phyloP scores from a whole-genome alignment of 2,329 filamentous ascomycete genomes.

The Fusarium secorum region DNA sequence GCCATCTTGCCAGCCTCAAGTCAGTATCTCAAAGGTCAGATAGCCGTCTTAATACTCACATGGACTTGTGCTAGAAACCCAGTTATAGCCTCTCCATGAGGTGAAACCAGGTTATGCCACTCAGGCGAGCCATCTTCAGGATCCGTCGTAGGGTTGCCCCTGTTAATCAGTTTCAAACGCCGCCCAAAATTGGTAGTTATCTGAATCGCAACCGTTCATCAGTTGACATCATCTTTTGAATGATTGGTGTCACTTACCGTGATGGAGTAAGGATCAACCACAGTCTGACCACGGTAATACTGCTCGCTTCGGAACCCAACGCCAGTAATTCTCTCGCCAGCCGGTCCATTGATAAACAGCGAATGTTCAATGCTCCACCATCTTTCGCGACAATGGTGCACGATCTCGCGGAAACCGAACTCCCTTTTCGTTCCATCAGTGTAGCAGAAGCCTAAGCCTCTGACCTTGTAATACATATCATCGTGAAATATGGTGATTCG shows the following conservation, averaged over 20 bases:
- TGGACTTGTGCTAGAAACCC: background rate
- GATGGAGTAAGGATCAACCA: background rate
- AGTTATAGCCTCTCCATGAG: background rate
- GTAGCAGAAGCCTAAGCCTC: slow-evolving; percentile 9
- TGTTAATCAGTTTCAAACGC: background rate
- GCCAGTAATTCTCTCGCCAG: background rate
- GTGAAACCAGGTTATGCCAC: background rate
- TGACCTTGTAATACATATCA: accelerated
- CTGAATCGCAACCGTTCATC: background rate
- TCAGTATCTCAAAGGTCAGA: background rate
- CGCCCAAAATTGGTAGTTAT: background rate
- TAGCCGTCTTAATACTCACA: background rate
- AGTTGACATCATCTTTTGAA: accelerated
- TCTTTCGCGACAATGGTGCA: background rate
- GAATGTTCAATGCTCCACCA: background rate
- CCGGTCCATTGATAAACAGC: background rate
- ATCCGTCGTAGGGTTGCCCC: background rate
- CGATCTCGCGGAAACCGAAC: background rate
- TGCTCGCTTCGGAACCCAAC: background rate
- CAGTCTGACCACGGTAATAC: accelerated
- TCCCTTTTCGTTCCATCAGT: background rate
- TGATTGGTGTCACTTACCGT: background rate
- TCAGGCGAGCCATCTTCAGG: no score
- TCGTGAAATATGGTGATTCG: background rate
- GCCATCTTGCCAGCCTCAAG: background rate